Conservation (phyloP, 805 yeast genomes). For the Candida fluviatilis region DNA sequence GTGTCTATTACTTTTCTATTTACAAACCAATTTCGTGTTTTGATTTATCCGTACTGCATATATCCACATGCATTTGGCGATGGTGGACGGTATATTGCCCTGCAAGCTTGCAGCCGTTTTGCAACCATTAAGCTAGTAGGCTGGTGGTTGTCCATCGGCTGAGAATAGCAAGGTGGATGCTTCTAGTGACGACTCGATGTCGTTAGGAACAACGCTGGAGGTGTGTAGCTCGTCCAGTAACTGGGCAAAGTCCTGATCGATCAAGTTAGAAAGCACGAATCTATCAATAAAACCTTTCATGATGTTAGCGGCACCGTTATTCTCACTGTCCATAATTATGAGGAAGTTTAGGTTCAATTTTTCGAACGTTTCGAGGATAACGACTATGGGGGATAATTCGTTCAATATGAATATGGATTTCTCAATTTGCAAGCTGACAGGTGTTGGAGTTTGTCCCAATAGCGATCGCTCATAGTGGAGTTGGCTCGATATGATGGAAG, state of each 20-base stretch:
- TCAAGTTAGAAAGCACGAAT: slow-evolving; percentile 27
- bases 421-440: slow-evolving; percentile 17
- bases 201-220: slow-evolving; percentile 8
- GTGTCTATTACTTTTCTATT: background rate
- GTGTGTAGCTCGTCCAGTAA: slow-evolving; percentile 13
- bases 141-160: background rate
- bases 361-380: slow-evolving; percentile 35
- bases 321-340: slow-evolving; percentile 18
- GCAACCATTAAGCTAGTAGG: slow-evolving; percentile 7
- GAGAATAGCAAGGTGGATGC: slow-evolving; percentile 5
- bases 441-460: slow-evolving; percentile 3
- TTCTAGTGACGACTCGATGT: slow-evolving; percentile 13
- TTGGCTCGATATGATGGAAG: slow-evolving; percentile 19
- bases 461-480: slow-evolving; percentile 17
- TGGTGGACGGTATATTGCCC: no score
- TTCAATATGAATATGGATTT: slow-evolving; percentile 23
- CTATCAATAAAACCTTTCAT: slow-evolving; percentile 39
- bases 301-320: slow-evolving; percentile 6
- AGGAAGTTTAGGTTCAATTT: slow-evolving; percentile 34
- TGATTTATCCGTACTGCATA: background rate
- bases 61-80: background rate
- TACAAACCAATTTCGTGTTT: slow-evolving; percentile 1
- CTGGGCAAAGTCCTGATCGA: slow-evolving; percentile 22
- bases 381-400: slow-evolving; percentile 26
- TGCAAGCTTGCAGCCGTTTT: no score